A percentile compares a stretch with the other conserved stretches of the same genome.
phyloP scores from a whole-genome alignment of 345 rosid species.

The Linum trigynum region DNA sequence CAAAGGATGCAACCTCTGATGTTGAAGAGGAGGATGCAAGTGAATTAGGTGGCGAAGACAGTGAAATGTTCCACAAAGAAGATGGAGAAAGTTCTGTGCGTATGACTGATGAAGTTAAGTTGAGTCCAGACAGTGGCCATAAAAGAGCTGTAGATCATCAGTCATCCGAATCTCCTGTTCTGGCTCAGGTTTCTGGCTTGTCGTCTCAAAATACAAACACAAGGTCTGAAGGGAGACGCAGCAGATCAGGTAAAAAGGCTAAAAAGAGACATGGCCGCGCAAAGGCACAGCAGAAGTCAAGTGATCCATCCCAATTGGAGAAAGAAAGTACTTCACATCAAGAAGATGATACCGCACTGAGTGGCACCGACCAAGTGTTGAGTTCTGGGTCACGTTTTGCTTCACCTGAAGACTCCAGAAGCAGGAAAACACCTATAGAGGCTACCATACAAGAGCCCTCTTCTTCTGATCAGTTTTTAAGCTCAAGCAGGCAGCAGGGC shows the following conservation, averaged over 20 bases:
- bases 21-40: constrained; percentile 63
- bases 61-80: constrained; percentile 29
- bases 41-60: constrained; percentile 41
- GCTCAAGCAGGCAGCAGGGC: constrained; percentile 38
- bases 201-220: constrained; percentile 30
- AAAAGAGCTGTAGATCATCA: constrained; percentile 28
- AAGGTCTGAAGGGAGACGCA: constrained; percentile 55
- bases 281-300: constrained; percentile 48
- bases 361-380: constrained; percentile 74
- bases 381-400: constrained; percentile 77
- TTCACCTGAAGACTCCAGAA: constrained; percentile 75
- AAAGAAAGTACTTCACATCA: constrained; percentile 64
- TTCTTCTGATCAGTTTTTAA: constrained; percentile 37
- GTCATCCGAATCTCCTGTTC: constrained; percentile 45
- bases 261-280: constrained; percentile 86
- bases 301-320: constrained; percentile 47
- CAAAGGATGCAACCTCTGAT: constrained; percentile 66
- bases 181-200: constrained; percentile 39
- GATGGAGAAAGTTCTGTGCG: constrained; percentile 41
- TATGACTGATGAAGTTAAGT: constrained; percentile 36
- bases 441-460: constrained; percentile 39
- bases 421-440: constrained; percentile 74
- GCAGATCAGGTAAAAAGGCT: constrained; percentile 90
- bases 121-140: constrained; percentile 43
- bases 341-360: constrained; percentile 77